Base-by-base conservation (phyloP, 208 protist genomes). In the Leishmania tarentolae region DNA sequence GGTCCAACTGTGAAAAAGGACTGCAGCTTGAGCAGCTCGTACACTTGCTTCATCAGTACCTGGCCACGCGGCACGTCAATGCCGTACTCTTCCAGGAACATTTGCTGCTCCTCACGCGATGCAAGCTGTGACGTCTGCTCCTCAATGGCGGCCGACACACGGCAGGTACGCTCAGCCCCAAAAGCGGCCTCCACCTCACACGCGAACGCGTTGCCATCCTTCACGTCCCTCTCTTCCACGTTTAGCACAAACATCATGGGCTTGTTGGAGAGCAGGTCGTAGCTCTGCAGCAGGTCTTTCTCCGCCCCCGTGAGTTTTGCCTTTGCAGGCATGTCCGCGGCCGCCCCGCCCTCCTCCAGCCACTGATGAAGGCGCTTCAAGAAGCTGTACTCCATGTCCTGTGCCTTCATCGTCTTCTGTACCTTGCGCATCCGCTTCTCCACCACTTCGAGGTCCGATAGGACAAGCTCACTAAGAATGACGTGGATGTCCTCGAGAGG, bases 1-100 rank as follows among this genome's bases (percentile, higher is more conserved):
- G 95, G 95, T 42, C 95, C 95, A 19, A 96, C 92, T 5, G 95
- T 98, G 86, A 96, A 98, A 78, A 98, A 98, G 24, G 93, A 93
- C 74, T 96, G 90, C 71, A 96, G 83, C 46, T 78, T 82, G 66
- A 96, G 84, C 42, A 96, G 68, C 7, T 82, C 79, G 68, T 93
- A 93, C 50, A 95, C 92, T 46, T 79, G 76, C 71, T 80, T 80
- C 83, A 96, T 81, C n/a, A 98, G 76, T 35, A 90, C 83, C 79
- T 97, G 89, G 28, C 93, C 92, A n/a, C 81, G 83, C 31, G 92
- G 92, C 42, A 82, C 81, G 24, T 90, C 79, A 66, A 98, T 91
- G 70, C 87, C 93, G 84, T 96, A 98, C 82, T 93, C 92, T 56
- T 87, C 53, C 69, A 98, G 77, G 76, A 98, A 96, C 68, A 91